Base-by-base conservation (phyloP, 2,329 filamentous ascomycete species). In the Bipolaris bicolor region DNA sequence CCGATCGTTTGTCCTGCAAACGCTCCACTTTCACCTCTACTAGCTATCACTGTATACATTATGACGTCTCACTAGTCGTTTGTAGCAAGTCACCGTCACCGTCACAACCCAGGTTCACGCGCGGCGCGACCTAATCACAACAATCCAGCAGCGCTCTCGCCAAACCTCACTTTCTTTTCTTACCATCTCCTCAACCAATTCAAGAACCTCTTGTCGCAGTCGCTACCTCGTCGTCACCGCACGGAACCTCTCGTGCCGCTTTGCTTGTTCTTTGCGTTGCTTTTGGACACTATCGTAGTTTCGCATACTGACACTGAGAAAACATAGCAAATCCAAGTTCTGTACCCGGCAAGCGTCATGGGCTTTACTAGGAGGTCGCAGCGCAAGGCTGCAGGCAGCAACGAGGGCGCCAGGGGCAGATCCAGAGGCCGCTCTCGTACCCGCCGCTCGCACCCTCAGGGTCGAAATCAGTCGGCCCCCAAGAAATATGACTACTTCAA, bases 331-430 rank as follows among this genome's bases (percentile, higher is more conserved):
- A 10, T 31, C 29, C 29, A 20, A 18, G 7, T 3, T 20, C 10
- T 15, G 1, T 13, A 33, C 16, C 33, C 3, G 26, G 9, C 16
- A 16, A 3, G 5, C 22, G 18, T 0, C n/a, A 52, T 58, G 58
- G 22, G 11, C 0, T 24, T 34, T 11, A 20, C 9, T n/a, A 37
- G 3, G 11, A 34, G n/a, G 20, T 26, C 9, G 1, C 11, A 37
- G 15, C 52, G 41, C 56, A 52, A 54, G 33, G 46, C 49, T 54
- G 52, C 20, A 61, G 52, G 59, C 56, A 57, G 56, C 56, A 59
- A 48, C 49, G 18, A 16, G 9, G 11, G 3, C 22, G 34, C 26
- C 11, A 26, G 16, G 10, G 26, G 36, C 43, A 15, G 10, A 13
- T 29, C 43, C 5, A 20, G 16, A 34, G 41, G 50, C 43, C 51